Evolutionary conservation across 1,139 yeast genomes (phyloP), one percentile per base, ranked within the genome.

Genomic region (Suhomyces taliae): DNA sequence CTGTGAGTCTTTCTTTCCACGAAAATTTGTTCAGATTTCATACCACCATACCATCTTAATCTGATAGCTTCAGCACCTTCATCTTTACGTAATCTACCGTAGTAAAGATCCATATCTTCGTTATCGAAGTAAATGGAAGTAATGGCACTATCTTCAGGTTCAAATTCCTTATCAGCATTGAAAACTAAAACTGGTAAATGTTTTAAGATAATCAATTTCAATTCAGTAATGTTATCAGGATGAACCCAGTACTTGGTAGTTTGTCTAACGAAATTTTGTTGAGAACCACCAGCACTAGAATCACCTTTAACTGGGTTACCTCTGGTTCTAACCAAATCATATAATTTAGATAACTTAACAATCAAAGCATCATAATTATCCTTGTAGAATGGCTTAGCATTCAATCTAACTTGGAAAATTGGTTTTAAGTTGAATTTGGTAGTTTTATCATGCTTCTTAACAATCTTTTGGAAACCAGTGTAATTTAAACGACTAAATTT

Each of bases 31-130:
- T 91, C 97, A 4, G 93, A 81, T 50, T 82, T 79, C 99, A 93
- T 91, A 46, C 97, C 97, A 63, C 99, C 99, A 65, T 93, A 93
- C 99, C 99, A 93, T 74, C 99, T 85, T 64, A 93, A 78, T 72
- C 99, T 85, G 58, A 93, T 90, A 24, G 99, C 99, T 70, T 93
- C 99, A 8, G 99, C 99, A 66, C 99, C 99, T 75, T 93, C 99
- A 57, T 90, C 95, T 69, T 93, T 93, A 65, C 95, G 83, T 60
- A 93, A 78, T 69, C 99, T 83, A 39, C 99, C 99, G 58, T 89
- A 87, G 70, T 93, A 93, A 49, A 93, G 78, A 60, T 93, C 98
- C 78, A 93, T 81, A 53, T 85, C 85, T 54, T 83, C 78, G 66
- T 93, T 90, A 69, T 93, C 99, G 61, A 86, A 93, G 71, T 93